Conservation (phyloP, 2,329 filamentous ascomycete genomes). For the Exophiala dermatitidis region DNA sequence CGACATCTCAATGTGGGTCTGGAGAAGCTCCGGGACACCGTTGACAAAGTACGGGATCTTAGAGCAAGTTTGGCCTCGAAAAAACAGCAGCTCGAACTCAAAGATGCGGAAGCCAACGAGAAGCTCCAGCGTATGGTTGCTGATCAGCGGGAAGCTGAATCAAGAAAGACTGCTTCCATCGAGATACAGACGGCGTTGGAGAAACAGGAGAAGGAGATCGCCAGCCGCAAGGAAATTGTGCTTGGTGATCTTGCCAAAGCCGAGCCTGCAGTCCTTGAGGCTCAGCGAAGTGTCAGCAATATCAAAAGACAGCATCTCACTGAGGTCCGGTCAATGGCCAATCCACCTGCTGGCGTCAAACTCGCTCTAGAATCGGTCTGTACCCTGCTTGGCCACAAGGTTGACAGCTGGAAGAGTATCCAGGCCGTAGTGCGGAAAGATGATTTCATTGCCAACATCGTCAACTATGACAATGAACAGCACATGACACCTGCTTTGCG, state of each 20-base stretch:
- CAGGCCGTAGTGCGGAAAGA: slow-evolving; percentile 82
- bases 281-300: slow-evolving; percentile 92
- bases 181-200: slow-evolving; percentile 83
- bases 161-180: slow-evolving; percentile 77
- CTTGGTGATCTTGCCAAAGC: slow-evolving; percentile 80
- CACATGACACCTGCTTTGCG: slow-evolving; percentile 83
- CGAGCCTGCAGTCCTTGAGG: slow-evolving; percentile 86
- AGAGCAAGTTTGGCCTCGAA: slow-evolving; percentile 87
- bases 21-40: slow-evolving; percentile 92
- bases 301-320: slow-evolving; percentile 97
- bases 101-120: slow-evolving; percentile 92
- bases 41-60: slow-evolving; percentile 92
- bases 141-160: slow-evolving; percentile 89
- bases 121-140: slow-evolving; percentile 96
- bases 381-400: slow-evolving; percentile 83
- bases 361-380: slow-evolving; percentile 95
- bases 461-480: slow-evolving; percentile 91
- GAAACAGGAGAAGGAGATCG: slow-evolving; percentile 82
- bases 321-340: slow-evolving; percentile 94
- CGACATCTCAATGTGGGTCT: slow-evolving; percentile 96
- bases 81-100: slow-evolving; percentile 84
- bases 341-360: slow-evolving; percentile 81
- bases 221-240: slow-evolving; percentile 73
- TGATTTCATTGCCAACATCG: slow-evolving; percentile 96
- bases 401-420: slow-evolving; percentile 84